Evolutionary conservation across 352 stramenopile species (phyloP).

Genomic region (Phytophthora capsici): DNA sequence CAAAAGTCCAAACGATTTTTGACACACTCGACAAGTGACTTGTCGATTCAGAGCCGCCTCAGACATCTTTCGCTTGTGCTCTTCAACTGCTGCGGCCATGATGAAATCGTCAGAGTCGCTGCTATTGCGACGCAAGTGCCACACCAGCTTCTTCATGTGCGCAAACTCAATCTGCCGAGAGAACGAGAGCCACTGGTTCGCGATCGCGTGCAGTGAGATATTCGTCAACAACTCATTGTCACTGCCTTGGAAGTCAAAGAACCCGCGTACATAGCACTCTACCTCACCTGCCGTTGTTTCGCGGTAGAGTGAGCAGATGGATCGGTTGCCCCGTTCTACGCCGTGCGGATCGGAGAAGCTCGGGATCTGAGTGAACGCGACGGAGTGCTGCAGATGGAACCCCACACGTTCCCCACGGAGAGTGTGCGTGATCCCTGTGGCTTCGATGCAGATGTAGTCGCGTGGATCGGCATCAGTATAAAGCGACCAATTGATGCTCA

Average conservation of each 20-base stretch:
- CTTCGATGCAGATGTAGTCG: slow-evolving; percentile 57
- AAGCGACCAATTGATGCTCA: slow-evolving; percentile 51
- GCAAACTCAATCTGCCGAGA: slow-evolving; percentile 33
- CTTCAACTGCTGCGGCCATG: slow-evolving; percentile 2
- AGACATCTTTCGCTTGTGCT: slow-evolving; percentile 11
- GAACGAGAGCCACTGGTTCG: slow-evolving; percentile 31
- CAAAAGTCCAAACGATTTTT: slow-evolving; percentile 28
- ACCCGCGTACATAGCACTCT: slow-evolving; percentile 39
- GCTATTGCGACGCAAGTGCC: slow-evolving; percentile 12
- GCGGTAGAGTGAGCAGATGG: slow-evolving; percentile 27
- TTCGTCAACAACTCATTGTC: slow-evolving; percentile 30
- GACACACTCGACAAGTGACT: slow-evolving; percentile 22
- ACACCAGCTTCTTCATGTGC: slow-evolving; percentile 39
- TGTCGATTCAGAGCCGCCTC: slow-evolving; percentile 17
- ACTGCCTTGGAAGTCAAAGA: slow-evolving; percentile 37
- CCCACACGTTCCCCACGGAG: slow-evolving; percentile 38
- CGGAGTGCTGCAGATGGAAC: slow-evolving; percentile 56
- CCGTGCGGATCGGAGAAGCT: slow-evolving; percentile 24
- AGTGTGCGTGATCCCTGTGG: slow-evolving; percentile 34
- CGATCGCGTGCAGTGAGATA: slow-evolving; percentile 28
- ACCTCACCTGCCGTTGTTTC: slow-evolving; percentile 14
- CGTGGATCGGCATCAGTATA: slow-evolving; percentile 34
- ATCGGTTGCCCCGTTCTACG: slow-evolving; percentile 30
- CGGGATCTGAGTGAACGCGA: slow-evolving; percentile 23
- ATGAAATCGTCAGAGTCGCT: slow-evolving; percentile 14